Conservation (phyloP, 2,329 filamentous ascomycete species). For the Neocatenulostroma microsporum region DNA sequence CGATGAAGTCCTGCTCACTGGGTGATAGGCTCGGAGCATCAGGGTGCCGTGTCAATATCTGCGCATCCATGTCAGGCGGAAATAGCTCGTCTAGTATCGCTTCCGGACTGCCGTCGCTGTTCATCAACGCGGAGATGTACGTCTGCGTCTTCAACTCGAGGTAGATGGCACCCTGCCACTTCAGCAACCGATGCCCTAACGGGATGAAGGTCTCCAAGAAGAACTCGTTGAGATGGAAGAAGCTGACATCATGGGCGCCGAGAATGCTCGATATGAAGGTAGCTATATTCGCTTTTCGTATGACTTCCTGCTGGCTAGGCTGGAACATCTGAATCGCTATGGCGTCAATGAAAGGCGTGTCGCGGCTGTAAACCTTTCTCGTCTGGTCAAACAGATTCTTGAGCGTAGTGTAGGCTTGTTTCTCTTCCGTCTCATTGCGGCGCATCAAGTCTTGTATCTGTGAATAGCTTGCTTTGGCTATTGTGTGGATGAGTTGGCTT, state of each 20-base stretch:
- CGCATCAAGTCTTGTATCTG: constrained; percentile 52
- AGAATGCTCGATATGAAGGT: constrained; percentile 59
- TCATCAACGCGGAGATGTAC: constrained; percentile 55
- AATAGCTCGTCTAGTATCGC: constrained; percentile 54
- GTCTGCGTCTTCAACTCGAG: constrained; percentile 61
- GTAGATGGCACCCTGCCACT: constrained; percentile 53
- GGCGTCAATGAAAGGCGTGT: constrained; percentile 44
- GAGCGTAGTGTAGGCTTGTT: constrained; percentile 55
- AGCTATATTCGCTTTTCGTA: constrained; percentile 57
- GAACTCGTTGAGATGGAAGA: constrained; percentile 55
- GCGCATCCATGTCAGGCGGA: constrained; percentile 48
- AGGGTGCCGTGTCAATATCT: constrained; percentile 47
- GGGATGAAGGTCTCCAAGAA: constrained; percentile 59
- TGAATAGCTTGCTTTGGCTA: constrained; percentile 50
- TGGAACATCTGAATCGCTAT: constrained; percentile 32
- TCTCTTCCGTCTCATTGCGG: constrained; percentile 29
- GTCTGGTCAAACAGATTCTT: constrained; percentile 57
- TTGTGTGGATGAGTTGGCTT: constrained; percentile 50
- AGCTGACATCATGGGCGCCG: constrained; percentile 53
- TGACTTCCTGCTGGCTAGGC: constrained; percentile 47
- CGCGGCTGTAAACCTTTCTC: constrained; percentile 52
- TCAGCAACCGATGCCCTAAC: constrained; percentile 49
- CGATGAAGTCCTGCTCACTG: constrained; percentile 54
- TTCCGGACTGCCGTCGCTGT: constrained; percentile 47
- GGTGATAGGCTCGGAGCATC: constrained; percentile 47